phyloP scores from a whole-genome alignment of 1,139 yeast species.

The Zygosaccharomyces sapae region DNA sequence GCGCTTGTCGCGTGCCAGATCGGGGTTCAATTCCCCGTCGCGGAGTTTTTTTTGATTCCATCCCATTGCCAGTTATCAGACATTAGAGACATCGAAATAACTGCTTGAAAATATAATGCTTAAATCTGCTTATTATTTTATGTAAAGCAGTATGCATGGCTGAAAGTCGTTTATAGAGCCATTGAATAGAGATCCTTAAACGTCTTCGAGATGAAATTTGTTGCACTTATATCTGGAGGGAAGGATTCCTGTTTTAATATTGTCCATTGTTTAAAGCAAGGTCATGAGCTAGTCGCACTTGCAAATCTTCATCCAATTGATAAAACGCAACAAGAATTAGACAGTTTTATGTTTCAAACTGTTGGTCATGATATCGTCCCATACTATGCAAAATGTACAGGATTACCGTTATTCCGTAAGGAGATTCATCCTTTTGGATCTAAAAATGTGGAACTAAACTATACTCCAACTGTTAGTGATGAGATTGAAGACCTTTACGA shows the following conservation, averaged over 20 bases:
- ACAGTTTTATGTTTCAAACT: constrained; percentile 96
- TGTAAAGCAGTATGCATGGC: too few relatives aligned
- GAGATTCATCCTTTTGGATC: constrained; percentile 57
- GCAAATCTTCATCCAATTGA: constrained; percentile 73
- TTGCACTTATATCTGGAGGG: constrained; percentile 91
- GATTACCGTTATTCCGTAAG: constrained; percentile 75
- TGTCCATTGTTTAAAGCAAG: constrained; percentile 72
- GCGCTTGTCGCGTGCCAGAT: constrained; percentile 41
- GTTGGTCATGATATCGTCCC: constrained; percentile 87
- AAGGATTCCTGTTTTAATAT: constrained; percentile 92
- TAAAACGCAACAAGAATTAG: constrained; percentile 56
- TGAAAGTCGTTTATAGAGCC: too few relatives aligned
- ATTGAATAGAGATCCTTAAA: too few relatives aligned
- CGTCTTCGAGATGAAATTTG: constrained; percentile 80
- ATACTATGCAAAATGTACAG: constrained; percentile 63
- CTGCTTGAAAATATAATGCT: too few relatives aligned
- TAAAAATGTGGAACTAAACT: constrained; percentile 64
- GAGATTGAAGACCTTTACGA: constrained; percentile 78
- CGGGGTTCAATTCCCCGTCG: constrained; percentile 41
- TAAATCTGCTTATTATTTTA: too few relatives aligned
- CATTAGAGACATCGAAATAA: too few relatives aligned
- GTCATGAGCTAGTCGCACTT: constrained; percentile 78
- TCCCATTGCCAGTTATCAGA: too few relatives aligned
- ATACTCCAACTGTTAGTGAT: constrained; percentile 59
- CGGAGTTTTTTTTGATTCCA: constrained; percentile 26